Base-by-base conservation (phyloP, 2,329 filamentous ascomycete genomes). In the Diplodia seriata region DNA sequence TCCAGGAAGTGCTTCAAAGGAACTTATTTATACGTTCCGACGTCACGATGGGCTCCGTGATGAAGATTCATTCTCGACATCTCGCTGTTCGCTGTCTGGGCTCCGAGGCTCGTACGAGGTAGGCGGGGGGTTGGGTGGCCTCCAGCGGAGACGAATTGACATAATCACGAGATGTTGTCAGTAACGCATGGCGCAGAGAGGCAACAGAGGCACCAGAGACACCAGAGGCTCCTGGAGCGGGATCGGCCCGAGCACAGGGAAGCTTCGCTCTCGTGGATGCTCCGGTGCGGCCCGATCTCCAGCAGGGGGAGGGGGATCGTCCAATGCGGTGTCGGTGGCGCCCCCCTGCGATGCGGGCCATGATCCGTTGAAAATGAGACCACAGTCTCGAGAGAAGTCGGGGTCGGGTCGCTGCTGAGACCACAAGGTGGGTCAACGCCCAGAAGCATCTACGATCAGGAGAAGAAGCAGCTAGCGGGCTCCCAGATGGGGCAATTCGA, bases 311-410 rank as follows among this genome's bases (percentile, higher is more conserved):
- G 33, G 3, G 29, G 18, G 59, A 63, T 63, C 43, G n/a, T 18
- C 59, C 43, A 63, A 51, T 63, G 59, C 59, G 59, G 59, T 63
- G 59, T 36, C 59, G 59, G 26, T 33, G 18, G 12, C n/a, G 54
- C 8, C 33, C 9, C 56, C 38, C 38, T 61, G 26, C 15, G 6
- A 15, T 26, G 1, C 4, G 43, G 59, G 9, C 43, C 43, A 31
- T 36, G 26, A 26, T 63, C 59, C 59, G 59, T 63, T 63, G 59
- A 51, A 51, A n/a, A 51, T 51, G 31, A 63, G 59, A 20, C 43
- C 59, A 63, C 18, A 31, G 40, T 63, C 43, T 63, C 59, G 59
- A 63, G 59, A 63, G 59, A 51, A 63, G 29, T 63, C 59, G 59
- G 43, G 43, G 43, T 31, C 11, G 31, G 50, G 47, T 18, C 36